Percentiles rank a stretch among this genome's conserved stretches.
Evolutionary conservation across 192 early-diverging fungal genomes (phyloP).

Genomic region (Rhizophagus prolifer): DNA sequence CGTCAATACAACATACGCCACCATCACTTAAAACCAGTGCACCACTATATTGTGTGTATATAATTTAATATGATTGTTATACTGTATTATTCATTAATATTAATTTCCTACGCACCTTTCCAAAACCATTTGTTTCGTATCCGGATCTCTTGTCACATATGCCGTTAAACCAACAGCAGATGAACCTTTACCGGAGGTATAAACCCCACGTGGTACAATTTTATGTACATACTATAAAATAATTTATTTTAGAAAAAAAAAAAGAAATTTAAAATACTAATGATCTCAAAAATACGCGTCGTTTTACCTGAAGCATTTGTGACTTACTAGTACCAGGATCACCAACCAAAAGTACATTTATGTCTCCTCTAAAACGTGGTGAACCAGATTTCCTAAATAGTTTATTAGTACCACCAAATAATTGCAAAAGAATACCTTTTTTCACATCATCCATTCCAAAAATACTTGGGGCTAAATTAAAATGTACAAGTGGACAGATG

Average conservation of each 20-base stretch:
- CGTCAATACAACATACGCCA: conserved; percentile 97
- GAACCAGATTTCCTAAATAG: conserved; percentile 66
- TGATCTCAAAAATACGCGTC: neutral
- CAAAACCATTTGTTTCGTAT: conserved; percentile 91
- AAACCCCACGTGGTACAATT: conserved; percentile 91
- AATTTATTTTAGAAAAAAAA: neutral
- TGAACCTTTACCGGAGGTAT: conserved; percentile 96
- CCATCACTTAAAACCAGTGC: conserved; percentile 94
- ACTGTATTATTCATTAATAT: neutral
- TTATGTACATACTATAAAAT: conserved; percentile 77
- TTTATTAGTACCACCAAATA: conserved; percentile 96
- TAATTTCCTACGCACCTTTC: conserved; percentile 63
- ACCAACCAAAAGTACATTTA: conserved; percentile 92
- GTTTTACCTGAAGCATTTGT: conserved; percentile 67
- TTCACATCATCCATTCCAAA: conserved; percentile 98
- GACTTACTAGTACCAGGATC: conserved; percentile 97
- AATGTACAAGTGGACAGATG: neutral
- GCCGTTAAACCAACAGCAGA: conserved; percentile 96
- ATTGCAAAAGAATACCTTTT: conserved; percentile 90
- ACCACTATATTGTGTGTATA: conserved; percentile 54
- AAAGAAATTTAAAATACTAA: neutral
- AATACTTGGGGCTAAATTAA: conserved; percentile 77
- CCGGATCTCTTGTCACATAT: conserved; percentile 92
- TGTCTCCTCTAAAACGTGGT: conserved; percentile 79
- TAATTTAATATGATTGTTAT: neutral